A percentile compares a stretch with the other conserved stretches of the same genome.
Conservation (phyloP, 208 protist genomes). For the Tritrichomonas foetus region DNA sequence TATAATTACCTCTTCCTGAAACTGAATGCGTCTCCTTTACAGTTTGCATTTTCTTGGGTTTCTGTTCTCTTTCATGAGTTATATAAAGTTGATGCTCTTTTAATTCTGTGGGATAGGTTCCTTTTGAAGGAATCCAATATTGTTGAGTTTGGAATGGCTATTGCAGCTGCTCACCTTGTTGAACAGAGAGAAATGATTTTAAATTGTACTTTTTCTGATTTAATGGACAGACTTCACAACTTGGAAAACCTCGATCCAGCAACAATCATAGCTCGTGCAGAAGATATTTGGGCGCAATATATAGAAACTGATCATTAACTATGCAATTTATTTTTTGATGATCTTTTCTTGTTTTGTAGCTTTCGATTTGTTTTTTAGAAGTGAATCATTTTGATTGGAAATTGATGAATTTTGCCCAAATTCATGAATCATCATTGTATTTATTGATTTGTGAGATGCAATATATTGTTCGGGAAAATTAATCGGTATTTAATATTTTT, state of each 20-base stretch:
- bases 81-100: not conserved
- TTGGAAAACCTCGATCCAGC: not conserved
- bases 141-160: slow-evolving; percentile 18
- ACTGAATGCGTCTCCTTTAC: not conserved
- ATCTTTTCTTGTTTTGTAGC: too few species aligned
- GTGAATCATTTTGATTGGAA: too few species aligned
- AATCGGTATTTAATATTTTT: too few species aligned
- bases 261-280: not conserved
- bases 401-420: too few species aligned
- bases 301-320: too few species aligned
- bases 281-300: slow-evolving; percentile 28
- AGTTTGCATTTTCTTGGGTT: slow-evolving; percentile 34
- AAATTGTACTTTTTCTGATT: not conserved
- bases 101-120: not conserved
- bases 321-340: too few species aligned
- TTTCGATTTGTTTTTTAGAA: too few species aligned
- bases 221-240: not conserved
- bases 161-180: not conserved
- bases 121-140: not conserved
- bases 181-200: not conserved
- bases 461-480: too few species aligned
- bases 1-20: not conserved
- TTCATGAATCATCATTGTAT: too few species aligned
- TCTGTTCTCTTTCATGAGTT: not conserved
- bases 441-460: too few species aligned